These are phyloP conservation scores for Coemansia sp. DNA, from an alignment of 192 early-diverging fungal species.

Conservation along the genomic window DNA sequence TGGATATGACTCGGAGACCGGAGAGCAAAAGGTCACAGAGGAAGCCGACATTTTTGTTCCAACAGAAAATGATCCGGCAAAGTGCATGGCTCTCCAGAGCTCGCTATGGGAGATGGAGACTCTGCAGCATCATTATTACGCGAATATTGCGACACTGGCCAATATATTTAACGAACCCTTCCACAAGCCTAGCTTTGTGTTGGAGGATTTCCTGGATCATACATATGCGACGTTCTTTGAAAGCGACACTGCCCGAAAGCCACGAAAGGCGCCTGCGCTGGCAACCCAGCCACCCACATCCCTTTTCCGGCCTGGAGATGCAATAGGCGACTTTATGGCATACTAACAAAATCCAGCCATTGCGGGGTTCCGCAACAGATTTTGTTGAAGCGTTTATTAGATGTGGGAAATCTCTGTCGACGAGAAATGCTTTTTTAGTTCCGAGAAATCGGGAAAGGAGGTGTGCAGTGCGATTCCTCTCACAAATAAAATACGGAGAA, in stretches of 20 bases:
- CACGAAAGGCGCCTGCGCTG: slow-evolving; percentile 61
- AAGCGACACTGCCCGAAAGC: slow-evolving; percentile 63
- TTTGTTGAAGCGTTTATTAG: too few species aligned
- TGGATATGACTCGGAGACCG: slow-evolving; percentile 47
- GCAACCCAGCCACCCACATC: slow-evolving; percentile 58
- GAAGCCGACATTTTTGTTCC: slow-evolving; percentile 47
- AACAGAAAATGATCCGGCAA: slow-evolving; percentile 71
- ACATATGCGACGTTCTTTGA: slow-evolving; percentile 77
- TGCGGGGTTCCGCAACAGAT: too few species aligned
- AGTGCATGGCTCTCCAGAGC: slow-evolving; percentile 76
- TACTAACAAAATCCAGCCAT: slow-evolving; percentile 6
- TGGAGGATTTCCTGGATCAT: slow-evolving; percentile 98
- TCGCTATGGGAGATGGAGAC: slow-evolving; percentile 95
- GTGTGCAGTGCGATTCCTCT: too few species aligned
- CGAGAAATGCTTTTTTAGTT: too few species aligned
- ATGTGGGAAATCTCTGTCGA: too few species aligned
- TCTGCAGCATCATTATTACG: slow-evolving; percentile 84
- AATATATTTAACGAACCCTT: slow-evolving; percentile 86
- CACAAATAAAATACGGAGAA: too few species aligned
- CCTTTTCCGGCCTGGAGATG: slow-evolving; percentile 57
- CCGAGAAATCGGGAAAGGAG: too few species aligned
- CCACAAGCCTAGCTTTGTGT: slow-evolving; percentile 78
- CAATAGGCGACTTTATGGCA: slow-evolving; percentile 44
- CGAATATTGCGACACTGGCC: slow-evolving; percentile 82
- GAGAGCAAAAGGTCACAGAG: slow-evolving; percentile 29